These are phyloP conservation scores for Penicillium sp. DNA, from an alignment of 2,329 filamentous ascomycete species.

Conservation along the genomic window DNA sequence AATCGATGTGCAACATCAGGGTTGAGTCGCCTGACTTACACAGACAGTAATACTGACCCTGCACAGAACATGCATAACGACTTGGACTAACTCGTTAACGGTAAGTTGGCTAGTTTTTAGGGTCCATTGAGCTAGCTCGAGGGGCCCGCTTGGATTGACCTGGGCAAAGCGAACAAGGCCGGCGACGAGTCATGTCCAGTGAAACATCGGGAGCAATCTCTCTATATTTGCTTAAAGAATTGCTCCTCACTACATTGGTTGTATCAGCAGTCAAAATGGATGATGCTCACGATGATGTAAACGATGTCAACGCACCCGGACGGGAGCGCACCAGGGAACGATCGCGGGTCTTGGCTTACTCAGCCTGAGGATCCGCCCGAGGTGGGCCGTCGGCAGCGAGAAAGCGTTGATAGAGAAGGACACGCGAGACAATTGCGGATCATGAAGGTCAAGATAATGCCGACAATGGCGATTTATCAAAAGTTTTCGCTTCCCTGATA, in stretches of 20 bases:
- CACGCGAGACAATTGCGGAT: too few species aligned
- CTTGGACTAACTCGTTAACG: not conserved
- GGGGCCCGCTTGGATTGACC: not conserved
- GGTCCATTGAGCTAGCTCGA: not conserved
- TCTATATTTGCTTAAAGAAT: not conserved
- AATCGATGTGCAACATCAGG: not conserved
- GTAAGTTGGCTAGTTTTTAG: not conserved
- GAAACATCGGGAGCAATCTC: not conserved
- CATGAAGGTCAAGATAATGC: too few species aligned
- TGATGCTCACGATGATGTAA: conserved; percentile 31
- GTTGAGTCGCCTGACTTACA: not conserved
- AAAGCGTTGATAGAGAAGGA: not conserved
- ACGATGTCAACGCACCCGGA: conserved; percentile 6
- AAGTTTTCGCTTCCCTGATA: too few species aligned
- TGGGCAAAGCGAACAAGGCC: not conserved
- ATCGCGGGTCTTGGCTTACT: conserved; percentile 19
- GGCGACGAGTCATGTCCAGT: not conserved
- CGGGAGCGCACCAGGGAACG: conserved; percentile 19
- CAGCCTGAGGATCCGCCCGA: conserved; percentile 6
- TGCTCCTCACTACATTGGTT: not conserved
- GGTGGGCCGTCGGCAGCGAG: not conserved
- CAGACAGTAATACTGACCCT: not conserved
- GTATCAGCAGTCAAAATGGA: conserved; percentile 11
- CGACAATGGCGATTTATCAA: too few species aligned
- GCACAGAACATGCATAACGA: not conserved